Base-by-base conservation (phyloP, 768 basidiomycete species). In the Leccinum aurantiacum region DNA sequence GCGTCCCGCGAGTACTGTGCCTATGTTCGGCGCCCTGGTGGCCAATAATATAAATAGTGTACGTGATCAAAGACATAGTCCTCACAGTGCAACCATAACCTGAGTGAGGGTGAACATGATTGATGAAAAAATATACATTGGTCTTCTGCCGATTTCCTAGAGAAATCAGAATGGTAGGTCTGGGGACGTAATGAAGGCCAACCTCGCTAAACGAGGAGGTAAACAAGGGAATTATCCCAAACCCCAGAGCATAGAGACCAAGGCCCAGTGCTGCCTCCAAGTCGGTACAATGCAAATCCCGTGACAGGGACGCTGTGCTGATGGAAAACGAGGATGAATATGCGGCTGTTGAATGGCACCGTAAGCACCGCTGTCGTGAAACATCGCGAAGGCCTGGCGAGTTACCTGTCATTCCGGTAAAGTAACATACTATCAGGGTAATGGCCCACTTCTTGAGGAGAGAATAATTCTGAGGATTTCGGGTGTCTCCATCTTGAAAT, bases 191-290 rank as follows among this genome's bases (percentile, higher is more conserved):
- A 44, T 10, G 24, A 35, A 2, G 15, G 6, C 68, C 6, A 24
- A 72, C 69, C 69, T 90, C 88, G 68, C 86, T 88, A 67, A 89
- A 83, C 0, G 88, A 82, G 3, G 88, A 84, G 1, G 85, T 81
- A 19, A 89, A 70, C 1, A 89, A 79, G 0, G 88, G 87, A 10
- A 84, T 67, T 7, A 88, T 29, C 1, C 80, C 87, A 58, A 87
- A 90, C 0, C 86, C 87, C 3, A 89, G 62, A 0, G 82, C 76
- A 66, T 80, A 90, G 25, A 85, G 73, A 50, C 79, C 77, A 22
- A 84, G 74, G 8, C 82, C 84, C 8, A 82, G 63, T 0, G 78
- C 78, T 1, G 77, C 81, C 58, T 82, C 73, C 17, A 81, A 72
- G 13, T 71, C 49, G 1, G 80, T 79, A 62, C 79, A 82, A 54